Evolutionary conservation across 2,329 filamentous ascomycete genomes (phyloP), one percentile per base, ranked within the genome.

Genomic region (Scedosporium boydii): DNA sequence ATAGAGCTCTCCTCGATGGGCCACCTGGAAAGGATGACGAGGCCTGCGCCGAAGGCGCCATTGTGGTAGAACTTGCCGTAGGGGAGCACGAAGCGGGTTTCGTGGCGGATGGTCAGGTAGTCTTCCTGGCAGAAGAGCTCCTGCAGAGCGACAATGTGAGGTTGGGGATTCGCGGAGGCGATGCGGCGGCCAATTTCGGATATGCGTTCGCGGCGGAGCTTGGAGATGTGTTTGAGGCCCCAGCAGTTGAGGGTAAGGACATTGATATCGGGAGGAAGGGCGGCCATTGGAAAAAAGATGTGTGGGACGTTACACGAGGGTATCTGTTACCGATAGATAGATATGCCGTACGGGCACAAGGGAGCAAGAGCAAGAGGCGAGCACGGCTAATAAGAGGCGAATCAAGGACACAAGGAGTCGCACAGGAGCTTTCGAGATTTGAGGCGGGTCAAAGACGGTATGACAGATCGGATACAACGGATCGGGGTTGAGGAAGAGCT

Each of bases 211-310:
- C 83, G 79, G 67, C 93, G 90, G 67, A 90, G 84, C 67, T 87
- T 87, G 60, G 93, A 87, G 70, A 98, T 82, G 77, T 86, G 91
- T 70, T 96, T 93, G 65, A 98, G 86, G 60, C 95, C 95, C 93
- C 95, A 98, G 84, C 92, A 97, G 76, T 99, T 99, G 73, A 96
- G 85, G 4, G 91, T 95, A 67, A 97, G 78, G 68, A 98, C 81
- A 70, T 89, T 88, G 71, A 98, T 83, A 63, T 87, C 82, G 38
- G 77, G 62, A 14, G 62, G 58, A 18, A 38, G 58, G 29, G 18
- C 7, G 46, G 41, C 44, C 41, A 57, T 63, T 21, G 56, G 55
- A 14, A 48, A 26, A 23, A 42, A 48, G 1, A 16, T 16, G 51
- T 2, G 12, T 18, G 46, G 18, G 58, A 10, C 7, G 55, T 21